Percentiles rank a stretch among this genome's conserved stretches.
Conservation (phyloP, 2,329 filamentous ascomycete species). For the Erysiphe pulchra region DNA sequence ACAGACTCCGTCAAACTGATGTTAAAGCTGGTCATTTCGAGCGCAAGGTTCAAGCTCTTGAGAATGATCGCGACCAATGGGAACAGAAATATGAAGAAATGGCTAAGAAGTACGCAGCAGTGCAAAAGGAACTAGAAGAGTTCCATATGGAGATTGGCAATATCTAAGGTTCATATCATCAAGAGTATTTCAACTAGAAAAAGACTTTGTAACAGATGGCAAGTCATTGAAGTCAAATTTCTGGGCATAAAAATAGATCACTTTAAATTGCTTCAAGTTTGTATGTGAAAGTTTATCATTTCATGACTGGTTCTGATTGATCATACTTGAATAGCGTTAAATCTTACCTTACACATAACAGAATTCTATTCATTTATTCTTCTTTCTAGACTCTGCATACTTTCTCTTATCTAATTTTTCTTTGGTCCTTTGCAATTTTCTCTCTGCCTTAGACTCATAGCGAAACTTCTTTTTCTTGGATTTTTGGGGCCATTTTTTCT, state of each 20-base stretch:
- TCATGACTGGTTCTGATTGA: no score
- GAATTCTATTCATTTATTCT: constrained; percentile 8
- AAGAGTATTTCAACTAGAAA: no score
- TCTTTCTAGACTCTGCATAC: constrained; percentile 11
- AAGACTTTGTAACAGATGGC: no score
- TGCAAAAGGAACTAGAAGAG: constrained; percentile 78
- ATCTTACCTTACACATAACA: no score
- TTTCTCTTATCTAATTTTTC: constrained; percentile 36
- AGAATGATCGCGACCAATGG: constrained; percentile 79
- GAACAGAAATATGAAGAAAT: constrained; percentile 97
- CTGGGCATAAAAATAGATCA: neutral
- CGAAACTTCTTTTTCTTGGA: constrained; percentile 66
- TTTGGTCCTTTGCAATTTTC: constrained; percentile 48
- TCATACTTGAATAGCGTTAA: no score
- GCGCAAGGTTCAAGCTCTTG: constrained; percentile 94
- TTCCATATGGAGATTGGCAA: constrained; percentile 82
- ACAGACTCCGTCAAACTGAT: constrained; percentile 90
- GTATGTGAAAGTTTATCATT: no score
- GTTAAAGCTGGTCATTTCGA: constrained; percentile 98
- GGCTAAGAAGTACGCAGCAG: constrained; percentile 58
- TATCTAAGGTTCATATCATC: constrained; percentile 30
- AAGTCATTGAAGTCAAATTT: neutral
- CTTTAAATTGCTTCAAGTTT: neutral
- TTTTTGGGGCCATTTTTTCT: constrained; percentile 29
- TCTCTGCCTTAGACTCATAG: constrained; percentile 72